phyloP scores from a whole-genome alignment of 192 early-diverging fungal species.

The Backusella mclennaniae region DNA sequence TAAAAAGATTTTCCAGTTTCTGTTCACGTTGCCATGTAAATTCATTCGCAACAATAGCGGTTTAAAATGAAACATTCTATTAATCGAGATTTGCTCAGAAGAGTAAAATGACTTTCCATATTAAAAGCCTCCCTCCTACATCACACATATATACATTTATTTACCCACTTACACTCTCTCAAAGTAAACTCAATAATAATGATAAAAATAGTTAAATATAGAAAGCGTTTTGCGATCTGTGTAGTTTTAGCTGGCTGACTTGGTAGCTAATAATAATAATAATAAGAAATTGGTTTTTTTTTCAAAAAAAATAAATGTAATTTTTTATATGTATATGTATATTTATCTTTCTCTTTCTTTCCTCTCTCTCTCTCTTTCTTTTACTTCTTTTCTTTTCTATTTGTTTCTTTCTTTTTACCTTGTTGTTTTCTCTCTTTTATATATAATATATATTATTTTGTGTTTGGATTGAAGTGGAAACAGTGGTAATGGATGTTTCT shows the following conservation, averaged over 20 bases:
- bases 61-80: not conserved
- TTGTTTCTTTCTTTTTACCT: not conserved
- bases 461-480: not conserved
- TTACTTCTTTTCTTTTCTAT: not conserved
- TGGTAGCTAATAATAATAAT: not conserved
- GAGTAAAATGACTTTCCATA: not conserved
- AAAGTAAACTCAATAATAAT: too few species aligned
- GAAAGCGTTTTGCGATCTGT: not conserved
- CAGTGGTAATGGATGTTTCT: slow-evolving; percentile 13
- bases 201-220: not conserved
- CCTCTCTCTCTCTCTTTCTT: not conserved
- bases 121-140: not conserved
- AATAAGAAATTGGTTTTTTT: not conserved
- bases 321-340: not conserved
- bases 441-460: not conserved
- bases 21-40: not conserved
- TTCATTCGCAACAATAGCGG: not conserved
- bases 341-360: not conserved
- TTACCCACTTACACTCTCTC: too few species aligned
- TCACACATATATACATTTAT: too few species aligned
- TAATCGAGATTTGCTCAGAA: not conserved
- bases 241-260: not conserved
- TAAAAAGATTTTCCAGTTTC: not conserved
- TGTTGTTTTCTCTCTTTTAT: not conserved
- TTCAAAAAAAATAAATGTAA: not conserved